These are phyloP conservation scores for Globisporangium polare DNA, from an alignment of 352 stramenopile species.

Conservation along the genomic window DNA sequence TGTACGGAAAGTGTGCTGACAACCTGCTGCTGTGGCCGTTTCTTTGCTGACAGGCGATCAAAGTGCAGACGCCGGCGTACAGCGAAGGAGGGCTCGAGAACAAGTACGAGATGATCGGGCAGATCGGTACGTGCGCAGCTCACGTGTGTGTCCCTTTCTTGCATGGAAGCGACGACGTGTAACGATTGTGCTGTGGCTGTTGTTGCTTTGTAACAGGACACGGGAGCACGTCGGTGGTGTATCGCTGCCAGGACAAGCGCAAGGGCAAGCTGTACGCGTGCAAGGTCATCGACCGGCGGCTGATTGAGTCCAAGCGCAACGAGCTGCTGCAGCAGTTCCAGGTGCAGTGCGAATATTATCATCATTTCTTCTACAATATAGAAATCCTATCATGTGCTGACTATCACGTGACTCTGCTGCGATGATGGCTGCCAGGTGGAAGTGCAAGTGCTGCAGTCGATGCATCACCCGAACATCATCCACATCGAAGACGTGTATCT, in stretches of 20 bases:
- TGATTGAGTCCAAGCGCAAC: slow-evolving; percentile 67
- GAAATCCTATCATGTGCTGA: not conserved
- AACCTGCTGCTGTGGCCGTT: not conserved
- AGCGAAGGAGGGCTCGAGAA: slow-evolving; percentile 65
- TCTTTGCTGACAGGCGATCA: slow-evolving; percentile 44
- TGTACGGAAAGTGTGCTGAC: not conserved
- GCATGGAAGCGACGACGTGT: not conserved
- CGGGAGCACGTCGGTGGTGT: slow-evolving; percentile 82
- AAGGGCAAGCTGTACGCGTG: slow-evolving; percentile 57
- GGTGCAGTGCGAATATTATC: slow-evolving; percentile 33
- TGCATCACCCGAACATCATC: slow-evolving; percentile 90
- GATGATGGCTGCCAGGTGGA: slow-evolving; percentile 45
- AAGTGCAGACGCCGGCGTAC: slow-evolving; percentile 64
- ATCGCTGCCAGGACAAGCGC: slow-evolving; percentile 69
- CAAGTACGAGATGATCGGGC: slow-evolving; percentile 81
- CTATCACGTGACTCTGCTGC: not conserved
- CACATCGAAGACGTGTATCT: slow-evolving; percentile 86
- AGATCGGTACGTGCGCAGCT: slow-evolving; percentile 63
- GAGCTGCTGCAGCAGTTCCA: slow-evolving; percentile 87
- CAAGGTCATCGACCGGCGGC: slow-evolving; percentile 87
- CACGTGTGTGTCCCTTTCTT: not conserved
- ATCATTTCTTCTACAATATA: not conserved
- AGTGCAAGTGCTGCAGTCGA: slow-evolving; percentile 87
- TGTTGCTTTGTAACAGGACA: slow-evolving; percentile 36
- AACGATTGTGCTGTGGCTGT: not conserved